phyloP scores from a whole-genome alignment of 345 rosid genomes.

The Lumnitzera racemosa region DNA sequence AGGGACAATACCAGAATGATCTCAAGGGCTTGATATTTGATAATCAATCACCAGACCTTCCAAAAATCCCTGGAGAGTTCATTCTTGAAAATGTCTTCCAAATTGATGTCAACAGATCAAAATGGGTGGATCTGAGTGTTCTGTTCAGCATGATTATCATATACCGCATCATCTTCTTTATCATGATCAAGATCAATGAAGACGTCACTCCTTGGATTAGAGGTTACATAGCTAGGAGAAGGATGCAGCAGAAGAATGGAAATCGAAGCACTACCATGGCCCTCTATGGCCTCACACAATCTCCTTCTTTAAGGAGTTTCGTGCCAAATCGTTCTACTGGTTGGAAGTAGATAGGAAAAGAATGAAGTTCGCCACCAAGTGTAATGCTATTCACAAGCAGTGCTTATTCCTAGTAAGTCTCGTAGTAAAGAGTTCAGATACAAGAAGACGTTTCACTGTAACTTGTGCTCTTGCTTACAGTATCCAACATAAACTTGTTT shows the following conservation, averaged over 20 bases:
- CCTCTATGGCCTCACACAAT: conserved; percentile 73
- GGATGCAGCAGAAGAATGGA: conserved; percentile 74
- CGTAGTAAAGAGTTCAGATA: too few species aligned
- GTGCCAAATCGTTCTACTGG: conserved; percentile 17
- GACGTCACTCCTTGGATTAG: conserved; percentile 94
- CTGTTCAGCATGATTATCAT: conserved; percentile 75
- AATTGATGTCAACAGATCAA: conserved; percentile 61
- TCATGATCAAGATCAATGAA: conserved; percentile 88
- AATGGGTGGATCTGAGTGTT: conserved; percentile 80
- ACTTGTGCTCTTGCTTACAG: too few species aligned
- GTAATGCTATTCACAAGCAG: too few species aligned
- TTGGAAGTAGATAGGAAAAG: background rate
- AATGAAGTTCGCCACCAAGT: background rate
- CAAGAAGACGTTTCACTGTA: too few species aligned
- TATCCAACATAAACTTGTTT: too few species aligned
- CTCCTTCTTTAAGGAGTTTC: conserved; percentile 69
- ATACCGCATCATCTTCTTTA: conserved; percentile 79
- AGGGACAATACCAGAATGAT: conserved; percentile 98
- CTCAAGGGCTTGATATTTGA: conserved; percentile 62
- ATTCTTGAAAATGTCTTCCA: conserved; percentile 76
- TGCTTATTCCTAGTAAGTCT: too few species aligned
- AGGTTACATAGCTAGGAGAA: conserved; percentile 71
- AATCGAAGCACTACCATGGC: conserved; percentile 70
- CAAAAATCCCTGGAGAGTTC: conserved; percentile 73
- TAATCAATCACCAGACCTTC: conserved; percentile 45